phyloP scores from a whole-genome alignment of 352 stramenopile species.

The Globisporangium nunn region DNA sequence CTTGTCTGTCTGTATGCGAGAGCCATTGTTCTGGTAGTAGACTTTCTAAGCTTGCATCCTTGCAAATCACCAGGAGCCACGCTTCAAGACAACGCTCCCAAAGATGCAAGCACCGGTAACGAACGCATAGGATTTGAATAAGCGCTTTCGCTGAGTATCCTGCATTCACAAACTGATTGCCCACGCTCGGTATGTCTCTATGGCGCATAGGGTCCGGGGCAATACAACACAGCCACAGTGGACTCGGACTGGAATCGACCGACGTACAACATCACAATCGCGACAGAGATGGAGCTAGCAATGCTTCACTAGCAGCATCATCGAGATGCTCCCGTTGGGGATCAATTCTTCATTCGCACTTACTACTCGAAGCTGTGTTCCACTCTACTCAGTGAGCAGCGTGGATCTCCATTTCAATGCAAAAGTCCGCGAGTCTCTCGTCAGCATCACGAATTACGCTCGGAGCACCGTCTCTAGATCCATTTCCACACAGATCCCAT shows the following conservation, averaged over 20 bases:
- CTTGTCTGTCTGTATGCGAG: neutral
- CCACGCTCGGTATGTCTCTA: no score
- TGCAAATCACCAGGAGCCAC: constrained; percentile 34
- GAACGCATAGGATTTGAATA: neutral
- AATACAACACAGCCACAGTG: constrained; percentile 65
- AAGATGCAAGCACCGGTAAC: constrained; percentile 51
- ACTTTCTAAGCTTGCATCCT: neutral
- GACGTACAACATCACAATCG: constrained; percentile 85
- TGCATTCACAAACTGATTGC: no score
- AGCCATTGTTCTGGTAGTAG: neutral
- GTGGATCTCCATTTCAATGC: no score
- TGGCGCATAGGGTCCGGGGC: constrained; percentile 44
- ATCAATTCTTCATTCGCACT: no score
- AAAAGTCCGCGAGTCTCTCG: no score
- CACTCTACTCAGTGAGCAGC: no score
- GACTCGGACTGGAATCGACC: constrained; percentile 80
- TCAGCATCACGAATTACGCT: neutral
- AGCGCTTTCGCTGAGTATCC: no score
- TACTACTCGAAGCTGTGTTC: no score
- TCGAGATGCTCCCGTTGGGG: no score
- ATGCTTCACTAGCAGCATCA: constrained; percentile 30
- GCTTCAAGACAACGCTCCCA: constrained; percentile 55
- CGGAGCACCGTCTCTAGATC: neutral
- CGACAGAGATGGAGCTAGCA: constrained; percentile 75
- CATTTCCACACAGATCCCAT: constrained; percentile 4